Conservation (phyloP, 1,284 basidiomycete species). For the Malassezia sp. region DNA sequence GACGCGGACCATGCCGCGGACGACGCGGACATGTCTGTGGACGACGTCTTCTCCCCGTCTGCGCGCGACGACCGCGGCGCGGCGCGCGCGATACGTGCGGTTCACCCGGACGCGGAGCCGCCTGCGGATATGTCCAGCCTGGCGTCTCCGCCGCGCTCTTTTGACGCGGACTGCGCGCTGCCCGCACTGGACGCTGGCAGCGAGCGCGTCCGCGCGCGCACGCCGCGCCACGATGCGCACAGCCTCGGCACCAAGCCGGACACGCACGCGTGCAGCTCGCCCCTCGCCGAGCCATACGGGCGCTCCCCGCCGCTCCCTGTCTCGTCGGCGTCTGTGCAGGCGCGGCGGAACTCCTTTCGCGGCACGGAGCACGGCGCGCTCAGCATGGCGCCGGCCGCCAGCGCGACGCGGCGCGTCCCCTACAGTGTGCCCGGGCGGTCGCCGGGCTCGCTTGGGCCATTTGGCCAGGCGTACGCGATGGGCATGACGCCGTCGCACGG, state of each 20-base stretch:
- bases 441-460: constrained; percentile 1
- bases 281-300: too few relatives aligned
- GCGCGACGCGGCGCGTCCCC: constrained; percentile 5
- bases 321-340: not conserved
- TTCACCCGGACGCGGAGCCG: constrained; percentile 9
- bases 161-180: too few relatives aligned
- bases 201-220: too few relatives aligned
- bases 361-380: not conserved
- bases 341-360: constrained; percentile 13
- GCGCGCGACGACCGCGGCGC: constrained; percentile 20
- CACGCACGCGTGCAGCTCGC: too few relatives aligned
- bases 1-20: not conserved
- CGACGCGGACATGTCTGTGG: constrained; percentile 23
- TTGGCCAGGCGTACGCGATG: constrained; percentile 18
- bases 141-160: too few relatives aligned
- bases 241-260: too few relatives aligned
- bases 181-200: too few relatives aligned
- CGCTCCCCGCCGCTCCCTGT: constrained; percentile 1
- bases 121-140: too few relatives aligned
- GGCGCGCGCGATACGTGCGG: too few relatives aligned
- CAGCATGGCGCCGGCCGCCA: not conserved
- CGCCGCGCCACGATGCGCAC: too few relatives aligned
- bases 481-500: constrained; percentile 19
- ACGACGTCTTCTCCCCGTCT: constrained; percentile 20
- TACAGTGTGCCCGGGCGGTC: constrained; percentile 15